phyloP scores from a whole-genome alignment of 1,284 basidiomycete genomes.

The Termitomyces sp. region DNA sequence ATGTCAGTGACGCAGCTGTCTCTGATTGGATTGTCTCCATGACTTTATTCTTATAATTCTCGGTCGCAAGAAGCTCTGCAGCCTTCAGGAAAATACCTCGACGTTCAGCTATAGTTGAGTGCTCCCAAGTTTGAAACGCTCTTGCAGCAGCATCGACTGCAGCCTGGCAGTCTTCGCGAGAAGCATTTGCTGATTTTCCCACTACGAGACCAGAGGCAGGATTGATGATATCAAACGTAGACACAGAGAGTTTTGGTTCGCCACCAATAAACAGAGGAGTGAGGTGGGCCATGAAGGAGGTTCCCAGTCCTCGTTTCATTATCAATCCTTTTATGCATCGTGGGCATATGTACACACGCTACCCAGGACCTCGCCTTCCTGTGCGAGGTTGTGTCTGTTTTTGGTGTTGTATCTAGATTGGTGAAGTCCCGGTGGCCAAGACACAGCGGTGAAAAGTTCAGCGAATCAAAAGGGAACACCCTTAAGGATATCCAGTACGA shows the following conservation, averaged over 20 bases:
- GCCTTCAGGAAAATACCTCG: constrained; percentile 43
- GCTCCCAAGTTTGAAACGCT: constrained; percentile 48
- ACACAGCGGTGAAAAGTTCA: background rate
- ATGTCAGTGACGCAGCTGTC: constrained; percentile 29
- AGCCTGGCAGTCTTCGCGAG: constrained; percentile 39
- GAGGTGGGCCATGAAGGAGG: constrained; percentile 22
- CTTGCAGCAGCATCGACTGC: constrained; percentile 42
- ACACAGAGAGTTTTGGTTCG: constrained; percentile 28
- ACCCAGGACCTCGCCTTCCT: background rate
- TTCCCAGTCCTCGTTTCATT: background rate
- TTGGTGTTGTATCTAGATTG: background rate
- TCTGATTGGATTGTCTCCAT: constrained; percentile 32
- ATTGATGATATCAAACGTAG: constrained; percentile 42
- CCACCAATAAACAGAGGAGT: constrained; percentile 39
- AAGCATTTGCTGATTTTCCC: constrained; percentile 39
- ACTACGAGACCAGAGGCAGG: constrained; percentile 37
- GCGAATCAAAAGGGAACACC: background rate
- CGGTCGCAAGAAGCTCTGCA: constrained; percentile 36
- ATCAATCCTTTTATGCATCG: background rate
- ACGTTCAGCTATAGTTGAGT: constrained; percentile 30
- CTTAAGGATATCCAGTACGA: background rate
- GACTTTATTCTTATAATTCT: constrained; percentile 36
- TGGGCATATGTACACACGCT: background rate
- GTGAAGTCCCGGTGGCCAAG: background rate
- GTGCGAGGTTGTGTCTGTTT: background rate